Conservation (phyloP, 768 basidiomycete genomes). For the Calocybe gangraenosa region DNA sequence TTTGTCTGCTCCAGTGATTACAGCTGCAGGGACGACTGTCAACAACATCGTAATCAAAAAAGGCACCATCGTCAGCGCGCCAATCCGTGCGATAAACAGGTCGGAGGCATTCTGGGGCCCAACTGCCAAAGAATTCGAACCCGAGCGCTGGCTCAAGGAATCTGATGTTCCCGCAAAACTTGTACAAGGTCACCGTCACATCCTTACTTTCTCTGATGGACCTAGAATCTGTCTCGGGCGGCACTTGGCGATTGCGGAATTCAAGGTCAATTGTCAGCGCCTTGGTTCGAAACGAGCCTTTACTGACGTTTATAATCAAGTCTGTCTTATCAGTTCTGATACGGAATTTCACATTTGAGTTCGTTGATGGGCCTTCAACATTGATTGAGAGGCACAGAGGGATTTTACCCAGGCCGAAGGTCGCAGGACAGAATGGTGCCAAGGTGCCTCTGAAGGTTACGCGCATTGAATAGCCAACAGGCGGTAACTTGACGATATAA, state of each 20-base stretch:
- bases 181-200: conserved; percentile 45
- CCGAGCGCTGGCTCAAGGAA: conserved; percentile 56
- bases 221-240: conserved; percentile 47
- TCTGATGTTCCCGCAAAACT: conserved; percentile 29
- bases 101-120: conserved; percentile 58
- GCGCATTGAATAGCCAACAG: conserved; percentile 20
- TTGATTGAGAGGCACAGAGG: conserved; percentile 30
- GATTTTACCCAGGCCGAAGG: conserved; percentile 35
- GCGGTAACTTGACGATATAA: too few relatives aligned
- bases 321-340: conserved; percentile 41
- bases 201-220: conserved; percentile 50
- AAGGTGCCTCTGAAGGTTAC: conserved; percentile 31
- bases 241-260: conserved; percentile 41
- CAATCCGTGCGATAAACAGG: conserved; percentile 43
- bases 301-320: conserved; percentile 19
- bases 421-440: conserved; percentile 28
- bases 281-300: not conserved
- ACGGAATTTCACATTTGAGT: conserved; percentile 36
- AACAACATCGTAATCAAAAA: conserved; percentile 40
- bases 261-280: conserved; percentile 28
- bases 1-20: conserved; percentile 44
- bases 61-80: conserved; percentile 39
- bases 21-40: conserved; percentile 33
- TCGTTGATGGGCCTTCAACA: conserved; percentile 35
- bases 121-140: conserved; percentile 54